Evolutionary conservation across 805 yeast genomes (phyloP).

Genomic region (Starmerella bombi): DNA sequence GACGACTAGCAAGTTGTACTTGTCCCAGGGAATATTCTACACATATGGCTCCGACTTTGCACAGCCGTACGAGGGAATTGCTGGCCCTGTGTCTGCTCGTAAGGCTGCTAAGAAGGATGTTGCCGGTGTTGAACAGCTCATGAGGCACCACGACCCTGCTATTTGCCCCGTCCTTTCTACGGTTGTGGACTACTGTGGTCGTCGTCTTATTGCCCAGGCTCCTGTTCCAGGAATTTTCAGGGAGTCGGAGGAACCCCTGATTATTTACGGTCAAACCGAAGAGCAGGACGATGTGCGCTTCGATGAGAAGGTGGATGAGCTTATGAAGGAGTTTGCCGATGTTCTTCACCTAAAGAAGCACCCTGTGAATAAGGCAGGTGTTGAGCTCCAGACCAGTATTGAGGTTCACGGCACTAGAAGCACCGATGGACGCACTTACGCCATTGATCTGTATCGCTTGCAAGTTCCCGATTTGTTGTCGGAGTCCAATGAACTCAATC

Average conservation of each 20-base stretch:
- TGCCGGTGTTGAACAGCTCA: constrained; percentile 53
- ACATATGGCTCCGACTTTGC: constrained; percentile 61
- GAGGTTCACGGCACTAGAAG: constrained; percentile 81
- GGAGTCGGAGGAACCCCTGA: constrained; percentile 34
- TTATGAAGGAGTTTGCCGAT: constrained; percentile 50
- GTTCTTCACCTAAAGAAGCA: constrained; percentile 70
- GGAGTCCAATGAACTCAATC: constrained; percentile 47
- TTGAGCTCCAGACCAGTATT: constrained; percentile 50
- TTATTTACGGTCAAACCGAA: constrained; percentile 64
- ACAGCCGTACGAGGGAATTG: constrained; percentile 50
- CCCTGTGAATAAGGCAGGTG: constrained; percentile 34
- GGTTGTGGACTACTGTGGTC: constrained; percentile 83
- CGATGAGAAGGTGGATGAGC: constrained; percentile 41
- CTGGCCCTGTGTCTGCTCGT: constrained; percentile 79
- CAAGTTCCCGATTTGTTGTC: constrained; percentile 77
- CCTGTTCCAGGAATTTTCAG: constrained; percentile 87
- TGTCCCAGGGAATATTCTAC: constrained; percentile 76
- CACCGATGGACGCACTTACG: constrained; percentile 68
- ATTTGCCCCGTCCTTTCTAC: constrained; percentile 65
- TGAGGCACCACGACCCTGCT: constrained; percentile 48
- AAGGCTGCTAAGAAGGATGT: constrained; percentile 70
- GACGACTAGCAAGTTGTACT: constrained; percentile 45
- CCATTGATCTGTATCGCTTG: constrained; percentile 71
- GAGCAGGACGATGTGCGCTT: constrained; percentile 38
- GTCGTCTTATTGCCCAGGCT: constrained; percentile 78